Conservation (phyloP, 108 stramenopile genomes). For the Asterionellopsis glacialis region DNA sequence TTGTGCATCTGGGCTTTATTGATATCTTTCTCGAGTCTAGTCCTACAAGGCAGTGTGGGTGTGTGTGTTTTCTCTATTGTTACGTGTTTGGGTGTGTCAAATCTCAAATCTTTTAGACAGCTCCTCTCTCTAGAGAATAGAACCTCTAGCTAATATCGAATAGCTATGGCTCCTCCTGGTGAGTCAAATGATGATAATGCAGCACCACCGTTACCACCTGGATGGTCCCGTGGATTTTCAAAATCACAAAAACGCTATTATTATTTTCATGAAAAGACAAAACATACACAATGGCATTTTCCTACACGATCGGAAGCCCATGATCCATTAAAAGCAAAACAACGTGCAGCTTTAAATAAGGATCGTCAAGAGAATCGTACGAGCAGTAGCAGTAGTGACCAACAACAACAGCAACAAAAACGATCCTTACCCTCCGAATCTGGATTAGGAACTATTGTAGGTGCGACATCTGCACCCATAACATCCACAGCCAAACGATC, state of each 20-base stretch:
- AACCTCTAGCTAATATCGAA: too few species aligned
- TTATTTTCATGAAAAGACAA: constrained; percentile 68
- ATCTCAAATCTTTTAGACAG: too few species aligned
- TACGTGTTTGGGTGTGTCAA: too few species aligned
- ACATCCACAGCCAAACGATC: neutral
- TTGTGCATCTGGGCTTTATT: too few species aligned
- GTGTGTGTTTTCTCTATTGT: too few species aligned
- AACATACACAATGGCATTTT: constrained; percentile 90
- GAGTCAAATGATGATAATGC: neutral
- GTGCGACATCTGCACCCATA: neutral
- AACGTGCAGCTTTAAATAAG: constrained; percentile 41
- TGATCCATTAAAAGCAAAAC: constrained; percentile 71
- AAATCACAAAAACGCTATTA: constrained; percentile 68
- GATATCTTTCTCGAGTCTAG: too few species aligned
- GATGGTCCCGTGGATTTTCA: constrained; percentile 74
- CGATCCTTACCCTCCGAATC: neutral
- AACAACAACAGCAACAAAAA: constrained; percentile 12
- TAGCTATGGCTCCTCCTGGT: too few species aligned
- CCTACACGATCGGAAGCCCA: constrained; percentile 74
- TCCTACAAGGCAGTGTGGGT: too few species aligned
- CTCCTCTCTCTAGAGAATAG: too few species aligned
- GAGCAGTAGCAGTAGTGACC: neutral
- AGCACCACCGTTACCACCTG: constrained; percentile 69
- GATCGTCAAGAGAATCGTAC: constrained; percentile 22
- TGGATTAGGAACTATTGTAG: neutral